Conservation (phyloP, 2,329 filamentous ascomycete genomes). For the Apiospora aurea region DNA sequence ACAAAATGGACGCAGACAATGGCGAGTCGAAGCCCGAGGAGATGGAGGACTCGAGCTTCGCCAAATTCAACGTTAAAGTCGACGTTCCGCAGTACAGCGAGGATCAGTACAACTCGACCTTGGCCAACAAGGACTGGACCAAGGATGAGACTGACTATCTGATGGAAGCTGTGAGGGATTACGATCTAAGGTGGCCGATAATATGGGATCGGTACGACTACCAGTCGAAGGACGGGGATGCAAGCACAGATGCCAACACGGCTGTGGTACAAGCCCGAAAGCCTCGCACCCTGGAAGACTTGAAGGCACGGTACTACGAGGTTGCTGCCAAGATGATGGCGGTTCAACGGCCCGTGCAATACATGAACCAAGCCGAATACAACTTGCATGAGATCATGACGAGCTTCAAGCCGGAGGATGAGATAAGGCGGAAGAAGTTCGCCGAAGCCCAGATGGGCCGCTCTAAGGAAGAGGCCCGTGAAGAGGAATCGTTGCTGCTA, state of each 20-base stretch:
- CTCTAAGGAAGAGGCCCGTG: conserved; percentile 85
- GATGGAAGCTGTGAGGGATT: conserved; percentile 76
- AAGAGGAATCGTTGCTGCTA: conserved; percentile 87
- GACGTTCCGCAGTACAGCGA: conserved; percentile 83
- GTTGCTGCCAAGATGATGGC: conserved; percentile 85
- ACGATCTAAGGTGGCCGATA: conserved; percentile 87
- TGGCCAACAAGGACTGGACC: conserved; percentile 82
- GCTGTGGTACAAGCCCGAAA: conserved; percentile 62
- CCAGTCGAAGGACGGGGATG: conserved; percentile 52
- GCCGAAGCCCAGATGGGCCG: conserved; percentile 81
- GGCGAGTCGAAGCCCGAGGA: conserved; percentile 40
- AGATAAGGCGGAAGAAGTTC: conserved; percentile 83
- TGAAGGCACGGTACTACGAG: conserved; percentile 91
- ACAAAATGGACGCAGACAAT: conserved; percentile 29
- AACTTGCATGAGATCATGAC: conserved; percentile 83
- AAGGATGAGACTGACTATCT: conserved; percentile 95
- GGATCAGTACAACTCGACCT: conserved; percentile 80
- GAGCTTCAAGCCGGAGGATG: conserved; percentile 83
- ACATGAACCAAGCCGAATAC: conserved; percentile 89
- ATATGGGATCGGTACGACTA: conserved; percentile 95
- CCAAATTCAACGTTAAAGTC: conserved; percentile 87
- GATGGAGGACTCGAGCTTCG: conserved; percentile 71
- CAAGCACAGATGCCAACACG: conserved; percentile 54
- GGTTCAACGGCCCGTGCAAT: conserved; percentile 78
- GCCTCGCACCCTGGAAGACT: conserved; percentile 80